These are phyloP conservation scores for Kalmanozyma brasiliensis DNA, from an alignment of 1,284 basidiomycete species.

Conservation along the genomic window DNA sequence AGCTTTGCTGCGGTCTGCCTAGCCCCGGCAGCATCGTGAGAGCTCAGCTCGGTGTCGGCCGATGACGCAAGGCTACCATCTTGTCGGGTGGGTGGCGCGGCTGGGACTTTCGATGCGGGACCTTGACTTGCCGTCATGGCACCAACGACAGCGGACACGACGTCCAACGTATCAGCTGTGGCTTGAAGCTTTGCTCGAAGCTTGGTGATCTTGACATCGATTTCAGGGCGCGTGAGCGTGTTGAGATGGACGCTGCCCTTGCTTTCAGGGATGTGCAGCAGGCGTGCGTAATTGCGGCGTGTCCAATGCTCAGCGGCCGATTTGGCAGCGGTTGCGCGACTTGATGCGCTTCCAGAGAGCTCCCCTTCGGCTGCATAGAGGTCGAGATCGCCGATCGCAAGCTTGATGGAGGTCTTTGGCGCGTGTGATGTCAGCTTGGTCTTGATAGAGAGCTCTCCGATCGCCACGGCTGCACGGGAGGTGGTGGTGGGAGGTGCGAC, in stretches of 20 bases:
- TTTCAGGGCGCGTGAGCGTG: slow-evolving; percentile 53
- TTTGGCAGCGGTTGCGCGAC: background rate
- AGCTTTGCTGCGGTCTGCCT: background rate
- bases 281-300: slow-evolving; percentile 26
- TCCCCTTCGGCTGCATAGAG: slow-evolving; percentile 35
- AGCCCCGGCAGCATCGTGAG: background rate
- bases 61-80: background rate
- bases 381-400: slow-evolving; percentile 30
- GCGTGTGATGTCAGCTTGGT: slow-evolving; percentile 54
- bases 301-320: slow-evolving; percentile 45
- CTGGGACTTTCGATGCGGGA: background rate
- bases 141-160: slow-evolving; percentile 19
- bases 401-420: slow-evolving; percentile 46
- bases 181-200: slow-evolving; percentile 39
- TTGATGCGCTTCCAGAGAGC: background rate
- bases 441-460: slow-evolving; percentile 50
- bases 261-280: slow-evolving; percentile 68
- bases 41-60: no score
- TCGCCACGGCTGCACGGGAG: slow-evolving; percentile 35
- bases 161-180: slow-evolving; percentile 53
- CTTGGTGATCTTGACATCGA: slow-evolving; percentile 54
- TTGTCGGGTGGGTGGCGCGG: background rate
- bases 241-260: slow-evolving; percentile 43
- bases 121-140: slow-evolving; percentile 4
- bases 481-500: slow-evolving; percentile 23